Evolutionary conservation across 108 stramenopile genomes (phyloP).

Genomic region (Conticribra guillardii): DNA sequence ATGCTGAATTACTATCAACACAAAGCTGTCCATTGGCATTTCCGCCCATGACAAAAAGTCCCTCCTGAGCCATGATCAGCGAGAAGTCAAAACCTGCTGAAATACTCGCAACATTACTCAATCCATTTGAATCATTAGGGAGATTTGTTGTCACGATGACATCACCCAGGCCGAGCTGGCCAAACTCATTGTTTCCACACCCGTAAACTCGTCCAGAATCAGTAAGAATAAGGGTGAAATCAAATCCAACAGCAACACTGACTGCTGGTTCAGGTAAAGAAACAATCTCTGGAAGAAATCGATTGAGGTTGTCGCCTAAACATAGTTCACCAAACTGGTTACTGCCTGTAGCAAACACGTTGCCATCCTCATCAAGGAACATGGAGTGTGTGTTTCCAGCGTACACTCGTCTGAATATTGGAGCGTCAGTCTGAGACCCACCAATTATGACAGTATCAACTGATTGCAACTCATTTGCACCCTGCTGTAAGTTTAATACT

Average conservation of each 20-base stretch:
- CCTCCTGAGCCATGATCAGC: slow-evolving; percentile 16
- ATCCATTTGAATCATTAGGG: slow-evolving; percentile 22
- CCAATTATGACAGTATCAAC: background rate
- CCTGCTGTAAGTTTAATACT: background rate
- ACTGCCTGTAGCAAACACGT: slow-evolving; percentile 23
- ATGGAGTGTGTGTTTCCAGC: slow-evolving; percentile 33
- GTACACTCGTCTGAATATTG: slow-evolving; percentile 15
- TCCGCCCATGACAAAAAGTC: slow-evolving; percentile 41
- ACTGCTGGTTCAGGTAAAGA: background rate
- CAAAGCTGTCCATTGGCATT: slow-evolving; percentile 54
- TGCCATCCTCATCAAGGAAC: slow-evolving; percentile 22
- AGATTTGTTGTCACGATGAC: slow-evolving; percentile 5
- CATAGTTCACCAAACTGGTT: slow-evolving; percentile 31
- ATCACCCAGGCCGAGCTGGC: slow-evolving; percentile 49
- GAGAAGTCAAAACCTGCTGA: slow-evolving; percentile 48
- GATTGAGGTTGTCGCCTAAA: slow-evolving; percentile 14
- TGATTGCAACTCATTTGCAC: background rate
- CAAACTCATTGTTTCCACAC: slow-evolving; percentile 39
- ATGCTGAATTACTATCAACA: slow-evolving; percentile 27
- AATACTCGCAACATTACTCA: slow-evolving; percentile 22
- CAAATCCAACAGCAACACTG: background rate
- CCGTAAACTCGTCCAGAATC: slow-evolving; percentile 19
- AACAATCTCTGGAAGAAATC: background rate
- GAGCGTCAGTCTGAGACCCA: background rate
- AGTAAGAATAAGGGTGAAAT: background rate